Evolutionary conservation across 352 stramenopile species (phyloP).

Genomic region (Phytopythium ostracodes): DNA sequence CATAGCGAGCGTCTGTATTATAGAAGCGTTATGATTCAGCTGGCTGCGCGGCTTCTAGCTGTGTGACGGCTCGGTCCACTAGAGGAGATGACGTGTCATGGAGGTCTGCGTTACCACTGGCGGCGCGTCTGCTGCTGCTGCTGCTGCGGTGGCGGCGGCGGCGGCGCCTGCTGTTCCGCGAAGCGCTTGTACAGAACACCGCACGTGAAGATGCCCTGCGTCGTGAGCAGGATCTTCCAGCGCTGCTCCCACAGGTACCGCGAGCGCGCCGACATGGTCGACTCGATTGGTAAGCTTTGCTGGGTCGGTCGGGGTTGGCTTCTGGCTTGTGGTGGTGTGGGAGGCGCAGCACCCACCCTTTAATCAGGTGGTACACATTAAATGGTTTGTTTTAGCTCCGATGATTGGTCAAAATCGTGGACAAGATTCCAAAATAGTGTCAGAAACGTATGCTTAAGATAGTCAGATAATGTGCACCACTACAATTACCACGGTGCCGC

Average conservation of each 20-base stretch:
- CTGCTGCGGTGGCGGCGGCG: too few species aligned
- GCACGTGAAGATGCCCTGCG: conserved; percentile 65
- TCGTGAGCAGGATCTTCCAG: conserved; percentile 76
- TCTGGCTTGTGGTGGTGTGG: not conserved
- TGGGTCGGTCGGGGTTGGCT: not conserved
- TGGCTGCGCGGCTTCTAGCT: too few species aligned
- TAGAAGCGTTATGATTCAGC: too few species aligned
- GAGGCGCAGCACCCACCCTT: too few species aligned
- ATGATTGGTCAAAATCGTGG: not conserved
- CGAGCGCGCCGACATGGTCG: conserved; percentile 37
- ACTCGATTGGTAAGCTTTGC: not conserved
- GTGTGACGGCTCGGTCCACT: too few species aligned
- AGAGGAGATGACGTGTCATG: too few species aligned
- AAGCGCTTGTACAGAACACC: conserved; percentile 63
- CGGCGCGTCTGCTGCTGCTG: not conserved
- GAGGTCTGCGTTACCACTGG: not conserved
- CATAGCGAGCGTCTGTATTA: not conserved
- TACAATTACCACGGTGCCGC: too few species aligned
- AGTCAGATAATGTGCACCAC: not conserved
- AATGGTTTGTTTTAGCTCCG: not conserved
- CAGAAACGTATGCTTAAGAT: too few species aligned
- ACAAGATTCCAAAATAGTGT: too few species aligned
- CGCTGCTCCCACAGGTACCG: conserved; percentile 60
- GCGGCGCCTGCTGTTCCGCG: conserved; percentile 4
- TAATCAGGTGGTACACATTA: too few species aligned